Evolutionary conservation across 352 stramenopile genomes (phyloP).

Genomic region (Globisporangium yorkense): DNA sequence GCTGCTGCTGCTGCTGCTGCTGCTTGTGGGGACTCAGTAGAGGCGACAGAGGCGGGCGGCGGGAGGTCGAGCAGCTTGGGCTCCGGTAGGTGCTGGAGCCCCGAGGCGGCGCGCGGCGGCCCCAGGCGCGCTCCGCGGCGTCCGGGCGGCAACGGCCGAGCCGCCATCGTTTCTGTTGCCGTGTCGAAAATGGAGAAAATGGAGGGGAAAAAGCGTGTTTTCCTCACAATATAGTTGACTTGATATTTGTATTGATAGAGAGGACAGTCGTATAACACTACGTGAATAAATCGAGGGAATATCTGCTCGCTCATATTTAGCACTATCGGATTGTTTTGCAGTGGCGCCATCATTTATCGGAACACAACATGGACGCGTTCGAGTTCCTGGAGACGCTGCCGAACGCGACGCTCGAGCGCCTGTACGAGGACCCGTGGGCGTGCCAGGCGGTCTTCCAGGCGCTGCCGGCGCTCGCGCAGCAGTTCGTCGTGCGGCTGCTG

Average conservation of each 20-base stretch:
- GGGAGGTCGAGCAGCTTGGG: conserved; percentile 7
- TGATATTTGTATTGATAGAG: background rate
- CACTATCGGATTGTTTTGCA: background rate
- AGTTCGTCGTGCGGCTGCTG: conserved; percentile 88
- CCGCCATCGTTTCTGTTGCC: conserved; percentile 6
- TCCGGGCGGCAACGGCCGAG: conserved; percentile 14
- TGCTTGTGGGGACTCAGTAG: background rate
- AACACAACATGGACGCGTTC: conserved; percentile 67
- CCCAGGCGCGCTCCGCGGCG: conserved; percentile 4
- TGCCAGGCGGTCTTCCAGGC: conserved; percentile 88
- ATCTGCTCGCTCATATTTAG: background rate
- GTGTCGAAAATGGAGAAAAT: background rate
- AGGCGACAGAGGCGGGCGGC: background rate
- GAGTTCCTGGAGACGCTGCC: conserved; percentile 83
- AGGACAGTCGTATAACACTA: background rate
- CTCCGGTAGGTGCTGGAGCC: conserved; percentile 13
- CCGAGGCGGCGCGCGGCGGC: conserved; percentile 8
- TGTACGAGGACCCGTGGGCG: conserved; percentile 84
- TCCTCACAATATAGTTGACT: background rate
- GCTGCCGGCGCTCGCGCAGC: conserved; percentile 78
- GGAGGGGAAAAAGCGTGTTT: background rate
- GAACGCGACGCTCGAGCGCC: conserved; percentile 60
- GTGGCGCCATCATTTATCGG: background rate
- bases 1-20: background rate
- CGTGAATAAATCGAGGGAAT: background rate